phyloP scores from a whole-genome alignment of 1,284 basidiomycete genomes.

The Rugiboletus extremiorientalis region DNA sequence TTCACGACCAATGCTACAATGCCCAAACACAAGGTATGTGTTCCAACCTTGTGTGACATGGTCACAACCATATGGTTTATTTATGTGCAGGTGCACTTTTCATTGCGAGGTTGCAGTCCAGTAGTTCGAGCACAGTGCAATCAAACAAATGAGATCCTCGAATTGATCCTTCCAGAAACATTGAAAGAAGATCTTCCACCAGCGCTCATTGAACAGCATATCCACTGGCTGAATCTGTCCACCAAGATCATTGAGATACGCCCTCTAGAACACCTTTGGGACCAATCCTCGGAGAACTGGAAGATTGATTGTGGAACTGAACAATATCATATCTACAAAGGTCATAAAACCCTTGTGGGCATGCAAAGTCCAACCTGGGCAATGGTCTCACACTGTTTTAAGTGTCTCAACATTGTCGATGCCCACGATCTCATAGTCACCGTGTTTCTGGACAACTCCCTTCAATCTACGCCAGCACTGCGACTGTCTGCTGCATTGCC shows the following conservation, averaged over 20 bases:
- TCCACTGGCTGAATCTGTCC: slow-evolving; percentile 41
- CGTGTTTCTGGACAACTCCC: background rate
- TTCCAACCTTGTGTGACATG: no score
- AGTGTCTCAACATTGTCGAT: background rate
- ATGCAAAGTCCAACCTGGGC: background rate
- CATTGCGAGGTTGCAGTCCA: background rate
- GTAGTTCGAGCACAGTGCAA: no score
- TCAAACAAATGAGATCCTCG: slow-evolving; percentile 21
- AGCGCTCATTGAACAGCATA: slow-evolving; percentile 32
- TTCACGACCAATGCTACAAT: slow-evolving; percentile 33
- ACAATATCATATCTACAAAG: background rate
- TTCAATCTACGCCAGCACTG: background rate
- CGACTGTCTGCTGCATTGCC: slow-evolving; percentile 41
- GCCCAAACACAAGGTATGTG: slow-evolving; percentile 22
- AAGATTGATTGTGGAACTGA: background rate
- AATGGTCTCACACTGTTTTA: background rate
- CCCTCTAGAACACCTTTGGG: slow-evolving; percentile 30
- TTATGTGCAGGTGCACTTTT: slow-evolving; percentile 33
- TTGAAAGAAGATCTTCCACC: slow-evolving; percentile 41
- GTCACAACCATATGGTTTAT: no score
- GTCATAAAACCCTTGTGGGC: background rate
- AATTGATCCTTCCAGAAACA: slow-evolving; percentile 38
- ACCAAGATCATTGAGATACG: slow-evolving; percentile 39
- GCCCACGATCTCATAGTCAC: no score
- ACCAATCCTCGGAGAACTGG: slow-evolving; percentile 21